A percentile compares a stretch with the other conserved stretches of the same genome.
phyloP scores from a whole-genome alignment of 225 moss, liverwort and hornwort genomes.

The Pseudoscleropodium purum region DNA sequence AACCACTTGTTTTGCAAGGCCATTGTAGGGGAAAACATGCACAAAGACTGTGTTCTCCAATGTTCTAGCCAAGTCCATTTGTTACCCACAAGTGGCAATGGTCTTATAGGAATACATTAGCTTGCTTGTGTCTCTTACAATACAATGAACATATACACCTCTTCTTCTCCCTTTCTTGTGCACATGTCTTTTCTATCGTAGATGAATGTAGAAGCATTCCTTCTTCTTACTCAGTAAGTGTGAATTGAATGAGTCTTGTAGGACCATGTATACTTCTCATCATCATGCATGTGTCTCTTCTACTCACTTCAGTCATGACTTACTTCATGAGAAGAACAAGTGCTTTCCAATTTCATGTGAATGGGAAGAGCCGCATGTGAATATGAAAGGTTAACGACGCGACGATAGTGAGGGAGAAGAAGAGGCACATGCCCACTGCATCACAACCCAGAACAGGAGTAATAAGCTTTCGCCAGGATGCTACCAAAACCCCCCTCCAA shows the following conservation, averaged over 20 bases:
- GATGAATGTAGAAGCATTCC: neutral
- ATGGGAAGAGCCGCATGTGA: neutral
- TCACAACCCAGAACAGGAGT: neutral
- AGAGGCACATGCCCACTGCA: neutral
- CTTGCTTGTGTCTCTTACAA: neutral
- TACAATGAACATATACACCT: neutral
- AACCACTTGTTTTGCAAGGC: neutral
- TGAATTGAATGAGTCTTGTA: too few relatives aligned
- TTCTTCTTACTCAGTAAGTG: too few relatives aligned
- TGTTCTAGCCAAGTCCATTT: neutral
- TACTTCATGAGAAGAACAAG: neutral
- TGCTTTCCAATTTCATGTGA: neutral
- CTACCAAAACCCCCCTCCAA: too few relatives aligned
- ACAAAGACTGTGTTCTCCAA: neutral
- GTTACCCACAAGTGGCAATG: fast-evolving
- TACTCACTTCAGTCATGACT: neutral
- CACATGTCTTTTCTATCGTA: neutral
- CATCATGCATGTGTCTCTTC: neutral
- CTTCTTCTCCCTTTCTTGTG: neutral
- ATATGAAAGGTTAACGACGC: constrained; percentile 12
- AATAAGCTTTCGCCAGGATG: neutral
- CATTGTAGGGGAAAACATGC: fast-evolving
- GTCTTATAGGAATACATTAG: neutral
- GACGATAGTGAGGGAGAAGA: neutral
- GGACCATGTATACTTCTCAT: neutral